Conservation (phyloP, 495 filamentous ascomycete species). For the Glarea lozoyensis region DNA sequence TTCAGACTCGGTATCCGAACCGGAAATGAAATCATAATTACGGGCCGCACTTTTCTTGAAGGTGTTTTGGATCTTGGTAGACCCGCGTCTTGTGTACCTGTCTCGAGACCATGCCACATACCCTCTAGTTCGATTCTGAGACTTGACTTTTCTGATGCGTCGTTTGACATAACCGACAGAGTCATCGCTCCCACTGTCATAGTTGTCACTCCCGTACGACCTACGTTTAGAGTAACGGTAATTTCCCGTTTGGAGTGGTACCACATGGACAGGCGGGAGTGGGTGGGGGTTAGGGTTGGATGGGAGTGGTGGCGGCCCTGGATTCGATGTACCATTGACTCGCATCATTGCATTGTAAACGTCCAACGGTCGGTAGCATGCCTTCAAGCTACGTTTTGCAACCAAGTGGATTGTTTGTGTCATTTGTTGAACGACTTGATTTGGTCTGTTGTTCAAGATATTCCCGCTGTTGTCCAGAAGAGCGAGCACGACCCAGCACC, state of each 20-base stretch:
- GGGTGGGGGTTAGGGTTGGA: neutral
- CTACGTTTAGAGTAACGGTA: neutral
- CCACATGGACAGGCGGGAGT: neutral
- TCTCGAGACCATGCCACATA: too few relatives aligned
- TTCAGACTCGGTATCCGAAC: neutral
- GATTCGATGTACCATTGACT: too few relatives aligned
- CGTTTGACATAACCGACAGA: neutral
- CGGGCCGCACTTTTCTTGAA: too few relatives aligned
- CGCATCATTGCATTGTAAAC: constrained; percentile 9
- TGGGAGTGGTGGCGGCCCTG: constrained; percentile 1
- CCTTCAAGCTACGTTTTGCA: constrained; percentile 6
- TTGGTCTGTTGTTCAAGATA: neutral
- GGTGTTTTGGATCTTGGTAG: too few relatives aligned
- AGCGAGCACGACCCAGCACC: constrained; percentile 13
- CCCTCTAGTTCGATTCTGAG: neutral
- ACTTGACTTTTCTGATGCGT: constrained; percentile 3
- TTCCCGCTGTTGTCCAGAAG: neutral
- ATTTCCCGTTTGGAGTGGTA: neutral
- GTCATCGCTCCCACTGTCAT: neutral
- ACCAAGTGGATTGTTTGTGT: constrained; percentile 11
- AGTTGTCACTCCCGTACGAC: neutral
- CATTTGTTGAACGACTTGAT: neutral
- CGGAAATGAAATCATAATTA: neutral
- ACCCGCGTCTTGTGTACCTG: neutral
- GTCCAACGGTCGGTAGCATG: neutral